Base-by-base conservation (phyloP, 257 asterid species). In the Solanum chmielewskii region DNA sequence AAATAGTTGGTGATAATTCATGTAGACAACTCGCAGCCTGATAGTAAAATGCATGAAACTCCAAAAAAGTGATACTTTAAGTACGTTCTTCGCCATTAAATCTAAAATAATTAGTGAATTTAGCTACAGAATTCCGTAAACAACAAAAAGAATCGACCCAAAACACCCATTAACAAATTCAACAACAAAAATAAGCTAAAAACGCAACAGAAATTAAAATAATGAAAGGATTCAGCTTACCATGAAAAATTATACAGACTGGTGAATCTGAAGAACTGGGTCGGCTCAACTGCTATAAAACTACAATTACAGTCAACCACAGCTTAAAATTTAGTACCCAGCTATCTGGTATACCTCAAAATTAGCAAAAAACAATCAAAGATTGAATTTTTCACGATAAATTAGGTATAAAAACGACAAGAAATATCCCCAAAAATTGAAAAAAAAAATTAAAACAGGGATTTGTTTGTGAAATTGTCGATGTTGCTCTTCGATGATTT, bases 391-490 rank as follows among this genome's bases (percentile, higher is more conserved):
- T 77, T 42, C 83, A 42, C 5, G 41, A 45, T 23, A 62, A n/a
- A 31, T 25, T 25, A 20, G 84, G 84, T 39, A 29, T 25, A 64
- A 18, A 56, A 86, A 90, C 90, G 90, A 59, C 78, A 25, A 74
- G 42, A n/a, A 4, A 71, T 37, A 47, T 23, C 37, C 12, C 27
- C 27, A 45, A 14, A 25, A 3, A 44, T 20, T 21, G 62, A 9
- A 89, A 75, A 89, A 33, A 33, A 69, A 37, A 41, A 86, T 33
- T 33, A 86, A 88, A 85, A 85, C 88, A 92, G 91, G 94, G 91
- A 75, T 93, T 89, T 84, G 89, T 18, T 90, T 35, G 90, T 76
- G 83, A 84, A 92, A 93, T 92, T 92, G 92, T 89, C 91, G 88
- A 85, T 83, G 92, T 64, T 91, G 88, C 86, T 85, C 92, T 84